These are phyloP conservation scores for Debaryomyces coudertii DNA, from an alignment of 1,139 yeast species.

Conservation along the genomic window DNA sequence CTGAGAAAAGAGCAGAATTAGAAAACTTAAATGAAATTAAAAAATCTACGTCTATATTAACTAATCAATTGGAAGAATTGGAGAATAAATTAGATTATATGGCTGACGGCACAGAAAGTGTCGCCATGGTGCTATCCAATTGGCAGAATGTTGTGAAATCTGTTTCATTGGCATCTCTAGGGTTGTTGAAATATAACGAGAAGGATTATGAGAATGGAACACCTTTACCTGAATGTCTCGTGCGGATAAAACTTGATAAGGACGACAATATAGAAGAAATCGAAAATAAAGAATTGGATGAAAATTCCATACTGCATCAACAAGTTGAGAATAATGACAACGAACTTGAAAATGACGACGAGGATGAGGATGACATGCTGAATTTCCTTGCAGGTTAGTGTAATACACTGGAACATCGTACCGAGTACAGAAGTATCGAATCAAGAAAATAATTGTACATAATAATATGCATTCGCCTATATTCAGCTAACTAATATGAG, in stretches of 20 bases:
- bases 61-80: constrained; percentile 50
- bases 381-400: neutral
- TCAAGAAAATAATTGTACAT: neutral
- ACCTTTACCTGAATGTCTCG: constrained; percentile 60
- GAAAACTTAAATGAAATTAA: constrained; percentile 53
- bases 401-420: neutral
- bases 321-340: neutral
- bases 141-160: constrained; percentile 74
- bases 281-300: constrained; percentile 12
- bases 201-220: constrained; percentile 44
- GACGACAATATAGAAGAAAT: constrained; percentile 14
- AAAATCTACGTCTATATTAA: constrained; percentile 49
- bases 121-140: constrained; percentile 57
- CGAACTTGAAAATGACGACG: constrained; percentile 12
- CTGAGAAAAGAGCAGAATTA: constrained; percentile 56
- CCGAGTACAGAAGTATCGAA: constrained; percentile 3
- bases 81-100: constrained; percentile 52
- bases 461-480: neutral
- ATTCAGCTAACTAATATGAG: constrained; percentile 1
- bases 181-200: constrained; percentile 51
- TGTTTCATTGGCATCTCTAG: constrained; percentile 67
- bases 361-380: constrained; percentile 1
- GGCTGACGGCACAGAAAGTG: constrained; percentile 62
- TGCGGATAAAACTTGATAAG: constrained; percentile 59
- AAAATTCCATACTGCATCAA: neutral